These are phyloP conservation scores for Linum tenue DNA, from an alignment of 345 rosid genomes.

Conservation along the genomic window DNA sequence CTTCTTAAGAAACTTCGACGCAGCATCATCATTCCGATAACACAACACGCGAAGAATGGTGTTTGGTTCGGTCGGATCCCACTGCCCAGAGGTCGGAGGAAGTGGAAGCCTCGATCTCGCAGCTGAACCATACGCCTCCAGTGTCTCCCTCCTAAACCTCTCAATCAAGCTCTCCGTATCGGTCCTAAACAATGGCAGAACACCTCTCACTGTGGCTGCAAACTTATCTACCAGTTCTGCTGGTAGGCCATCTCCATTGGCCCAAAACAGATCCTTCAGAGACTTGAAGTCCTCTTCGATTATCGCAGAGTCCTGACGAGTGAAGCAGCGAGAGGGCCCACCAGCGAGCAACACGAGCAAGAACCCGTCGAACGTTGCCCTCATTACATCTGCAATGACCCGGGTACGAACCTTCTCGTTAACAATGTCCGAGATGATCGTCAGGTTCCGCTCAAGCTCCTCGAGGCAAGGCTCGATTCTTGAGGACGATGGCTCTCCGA, in stretches of 20 bases:
- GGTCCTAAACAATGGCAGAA: constrained; percentile 68
- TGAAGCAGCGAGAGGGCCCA: constrained; percentile 80
- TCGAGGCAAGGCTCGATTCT: constrained; percentile 67
- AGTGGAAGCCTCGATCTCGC: constrained; percentile 78
- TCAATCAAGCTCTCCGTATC: constrained; percentile 83
- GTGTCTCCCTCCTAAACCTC: constrained; percentile 55
- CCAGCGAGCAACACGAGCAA: constrained; percentile 88
- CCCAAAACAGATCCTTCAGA: constrained; percentile 83
- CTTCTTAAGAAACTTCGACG: constrained; percentile 77
- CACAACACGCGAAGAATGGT: constrained; percentile 77
- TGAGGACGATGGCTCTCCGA: constrained; percentile 65
- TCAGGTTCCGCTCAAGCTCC: constrained; percentile 66
- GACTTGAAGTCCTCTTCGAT: constrained; percentile 90
- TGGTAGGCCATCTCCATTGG: constrained; percentile 91
- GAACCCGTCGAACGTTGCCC: constrained; percentile 86
- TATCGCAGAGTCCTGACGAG: constrained; percentile 58
- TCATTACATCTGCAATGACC: constrained; percentile 69
- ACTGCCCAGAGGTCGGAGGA: constrained; percentile 82
- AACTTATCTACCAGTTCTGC: constrained; percentile 66
- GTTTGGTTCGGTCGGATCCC: constrained; percentile 86
- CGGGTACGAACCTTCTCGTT: constrained; percentile 80
- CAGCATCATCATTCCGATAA: constrained; percentile 77
- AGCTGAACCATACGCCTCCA: constrained; percentile 70
- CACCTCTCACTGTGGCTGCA: constrained; percentile 49
- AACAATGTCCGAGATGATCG: constrained; percentile 54